Conservation (phyloP, 495 filamentous ascomycete species). For the Trichoderma orchidacearum region DNA sequence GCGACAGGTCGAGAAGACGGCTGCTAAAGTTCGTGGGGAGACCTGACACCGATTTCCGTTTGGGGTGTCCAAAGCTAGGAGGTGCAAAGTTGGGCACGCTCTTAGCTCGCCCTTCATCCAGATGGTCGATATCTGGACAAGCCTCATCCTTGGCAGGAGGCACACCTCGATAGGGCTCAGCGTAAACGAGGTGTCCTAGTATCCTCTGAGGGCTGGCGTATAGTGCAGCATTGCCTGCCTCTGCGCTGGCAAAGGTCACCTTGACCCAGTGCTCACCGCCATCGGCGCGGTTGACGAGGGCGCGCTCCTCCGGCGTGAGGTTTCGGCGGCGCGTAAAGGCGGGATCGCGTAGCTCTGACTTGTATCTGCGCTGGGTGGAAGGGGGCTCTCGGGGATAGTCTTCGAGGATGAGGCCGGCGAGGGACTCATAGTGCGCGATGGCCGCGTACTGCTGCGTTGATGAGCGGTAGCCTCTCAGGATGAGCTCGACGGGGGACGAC, state of each 20-base stretch:
- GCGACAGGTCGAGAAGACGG: conserved; percentile 10
- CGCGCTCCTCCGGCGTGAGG: conserved; percentile 54
- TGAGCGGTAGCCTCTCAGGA: conserved; percentile 68
- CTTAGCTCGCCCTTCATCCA: conserved; percentile 6
- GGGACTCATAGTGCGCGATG: conserved; percentile 70
- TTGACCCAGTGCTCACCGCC: conserved; percentile 87
- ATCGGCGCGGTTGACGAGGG: conserved; percentile 59
- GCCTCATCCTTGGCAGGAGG: conserved; percentile 54
- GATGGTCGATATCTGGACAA: conserved; percentile 31
- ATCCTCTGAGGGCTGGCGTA: conserved; percentile 66
- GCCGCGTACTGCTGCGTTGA: conserved; percentile 66
- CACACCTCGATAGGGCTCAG: conserved; percentile 59
- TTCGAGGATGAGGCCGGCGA: conserved; percentile 72
- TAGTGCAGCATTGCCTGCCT: conserved; percentile 63
- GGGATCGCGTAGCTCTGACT: conserved; percentile 50
- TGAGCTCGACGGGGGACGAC: conserved; percentile 56
- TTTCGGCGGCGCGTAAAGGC: conserved; percentile 41
- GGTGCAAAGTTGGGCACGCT: not conserved
- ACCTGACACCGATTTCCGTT: not conserved
- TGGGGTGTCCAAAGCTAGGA: not conserved
- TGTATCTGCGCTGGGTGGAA: conserved; percentile 36
- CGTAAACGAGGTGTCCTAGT: conserved; percentile 61
- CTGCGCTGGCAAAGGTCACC: conserved; percentile 73
- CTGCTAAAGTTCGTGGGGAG: conserved; percentile 7
- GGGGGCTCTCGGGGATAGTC: conserved; percentile 70